phyloP scores from a whole-genome alignment of 768 basidiomycete species.

The Amanita phalloides region DNA sequence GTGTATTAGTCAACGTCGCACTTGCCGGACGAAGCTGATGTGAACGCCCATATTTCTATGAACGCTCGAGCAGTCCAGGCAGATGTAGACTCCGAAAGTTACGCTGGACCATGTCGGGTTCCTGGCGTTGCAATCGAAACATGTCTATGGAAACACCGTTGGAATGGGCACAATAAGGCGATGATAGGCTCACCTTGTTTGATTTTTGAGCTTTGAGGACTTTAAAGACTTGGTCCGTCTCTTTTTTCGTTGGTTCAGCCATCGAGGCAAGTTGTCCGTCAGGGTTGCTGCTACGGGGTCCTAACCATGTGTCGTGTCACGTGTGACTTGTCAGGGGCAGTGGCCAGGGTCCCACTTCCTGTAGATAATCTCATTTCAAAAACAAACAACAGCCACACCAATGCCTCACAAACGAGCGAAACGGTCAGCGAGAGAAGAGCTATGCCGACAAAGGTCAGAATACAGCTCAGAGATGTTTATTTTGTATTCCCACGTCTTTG shows the following conservation, averaged over 20 bases:
- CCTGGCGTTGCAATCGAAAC: slow-evolving; percentile 92
- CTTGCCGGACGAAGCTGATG: slow-evolving; percentile 91
- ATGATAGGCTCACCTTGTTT: slow-evolving; percentile 52
- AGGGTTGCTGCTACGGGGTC: not conserved
- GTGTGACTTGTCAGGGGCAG: not conserved
- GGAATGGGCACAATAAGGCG: not conserved
- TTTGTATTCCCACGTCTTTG: not conserved
- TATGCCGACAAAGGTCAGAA: slow-evolving; percentile 25
- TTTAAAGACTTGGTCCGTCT: slow-evolving; percentile 81
- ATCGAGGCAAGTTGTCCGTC: slow-evolving; percentile 20
- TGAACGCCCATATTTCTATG: slow-evolving; percentile 98
- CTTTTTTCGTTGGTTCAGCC: slow-evolving; percentile 74
- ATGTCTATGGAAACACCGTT: slow-evolving; percentile 20
- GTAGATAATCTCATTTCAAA: not conserved
- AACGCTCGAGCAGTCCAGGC: slow-evolving; percentile 89
- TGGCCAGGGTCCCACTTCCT: not conserved
- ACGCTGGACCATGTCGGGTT: slow-evolving; percentile 98
- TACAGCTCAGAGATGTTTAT: not conserved
- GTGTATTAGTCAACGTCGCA: slow-evolving; percentile 5
- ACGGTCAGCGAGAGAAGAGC: slow-evolving; percentile 32
- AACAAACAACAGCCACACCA: not conserved
- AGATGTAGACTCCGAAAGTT: slow-evolving; percentile 95
- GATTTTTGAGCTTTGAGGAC: slow-evolving; percentile 77
- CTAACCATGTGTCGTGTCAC: not conserved
- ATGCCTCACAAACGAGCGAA: slow-evolving; percentile 68